phyloP scores from a whole-genome alignment of 2,329 filamentous ascomycete genomes.

The Arachnopeziza araneosa region DNA sequence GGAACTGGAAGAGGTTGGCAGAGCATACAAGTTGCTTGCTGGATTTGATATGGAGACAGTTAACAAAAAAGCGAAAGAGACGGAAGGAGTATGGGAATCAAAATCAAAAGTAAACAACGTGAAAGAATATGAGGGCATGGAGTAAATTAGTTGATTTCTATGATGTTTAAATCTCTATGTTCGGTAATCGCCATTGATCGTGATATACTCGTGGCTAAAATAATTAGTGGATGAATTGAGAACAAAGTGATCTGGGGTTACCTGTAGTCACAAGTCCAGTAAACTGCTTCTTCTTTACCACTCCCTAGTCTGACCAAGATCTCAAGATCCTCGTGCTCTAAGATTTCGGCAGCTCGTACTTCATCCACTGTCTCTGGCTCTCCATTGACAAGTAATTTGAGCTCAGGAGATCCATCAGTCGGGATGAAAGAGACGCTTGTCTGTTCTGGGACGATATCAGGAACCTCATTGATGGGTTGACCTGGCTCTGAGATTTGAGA shows the following conservation, averaged over 20 bases:
- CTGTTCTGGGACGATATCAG: conserved; percentile 59
- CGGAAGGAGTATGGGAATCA: conserved; percentile 23
- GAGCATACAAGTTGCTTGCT: conserved; percentile 35
- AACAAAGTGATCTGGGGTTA: conserved; percentile 43
- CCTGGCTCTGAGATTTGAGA: conserved; percentile 56
- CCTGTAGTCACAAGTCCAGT: conserved; percentile 85
- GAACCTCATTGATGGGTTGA: conserved; percentile 51
- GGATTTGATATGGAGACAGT: conserved; percentile 42
- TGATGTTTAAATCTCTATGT: conserved; percentile 37
- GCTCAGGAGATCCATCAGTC: conserved; percentile 66
- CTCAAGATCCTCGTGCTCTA: conserved; percentile 73
- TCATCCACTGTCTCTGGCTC: conserved; percentile 79
- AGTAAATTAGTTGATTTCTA: not conserved
- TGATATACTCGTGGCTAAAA: conserved; percentile 57
- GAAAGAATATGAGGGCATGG: not conserved
- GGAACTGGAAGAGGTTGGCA: conserved; percentile 35
- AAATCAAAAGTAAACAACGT: not conserved
- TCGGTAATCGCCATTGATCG: conserved; percentile 63
- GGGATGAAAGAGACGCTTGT: conserved; percentile 78
- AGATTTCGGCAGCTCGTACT: conserved; percentile 67
- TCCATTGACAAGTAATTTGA: conserved; percentile 71
- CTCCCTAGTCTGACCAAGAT: conserved; percentile 71
- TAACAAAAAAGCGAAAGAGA: conserved; percentile 35
- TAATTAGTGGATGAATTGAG: conserved; percentile 9
- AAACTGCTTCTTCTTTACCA: conserved; percentile 61